A percentile compares a stretch with the other conserved stretches of the same genome.
phyloP scores from a whole-genome alignment of 768 basidiomycete genomes.

The Postia placenta region DNA sequence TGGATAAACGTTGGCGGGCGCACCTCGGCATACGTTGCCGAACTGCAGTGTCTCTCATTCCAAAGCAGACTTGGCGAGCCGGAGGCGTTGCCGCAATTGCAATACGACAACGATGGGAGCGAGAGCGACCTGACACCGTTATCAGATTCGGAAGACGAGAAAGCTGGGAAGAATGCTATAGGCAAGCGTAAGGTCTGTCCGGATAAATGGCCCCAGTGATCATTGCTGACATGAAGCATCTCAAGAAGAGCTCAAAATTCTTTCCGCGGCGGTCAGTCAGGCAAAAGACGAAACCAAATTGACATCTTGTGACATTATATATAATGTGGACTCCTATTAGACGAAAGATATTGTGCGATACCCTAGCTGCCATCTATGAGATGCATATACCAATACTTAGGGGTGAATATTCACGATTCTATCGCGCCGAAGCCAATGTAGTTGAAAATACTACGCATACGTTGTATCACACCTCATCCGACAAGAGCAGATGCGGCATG shows the following conservation, averaged over 20 bases:
- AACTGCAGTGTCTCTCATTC: constrained; percentile 41
- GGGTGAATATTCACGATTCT: too few species aligned
- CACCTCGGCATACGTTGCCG: constrained; percentile 65
- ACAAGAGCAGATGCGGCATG: too few species aligned
- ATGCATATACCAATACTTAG: too few species aligned
- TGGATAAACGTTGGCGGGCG: constrained; percentile 74
- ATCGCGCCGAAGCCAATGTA: too few species aligned
- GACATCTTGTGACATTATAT: too few species aligned
- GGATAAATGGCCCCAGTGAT: not conserved
- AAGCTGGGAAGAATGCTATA: constrained; percentile 7
- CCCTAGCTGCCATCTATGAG: too few species aligned
- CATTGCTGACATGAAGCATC: not conserved
- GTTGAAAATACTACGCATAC: too few species aligned
- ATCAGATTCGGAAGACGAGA: constrained; percentile 14
- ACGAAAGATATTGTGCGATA: too few species aligned
- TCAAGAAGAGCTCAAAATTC: not conserved
- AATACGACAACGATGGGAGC: constrained; percentile 5
- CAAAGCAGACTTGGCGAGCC: not conserved
- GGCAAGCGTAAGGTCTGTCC: constrained; percentile 16
- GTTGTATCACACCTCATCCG: too few species aligned
- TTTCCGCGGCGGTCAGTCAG: not conserved
- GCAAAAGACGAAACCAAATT: too few species aligned
- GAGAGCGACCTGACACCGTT: constrained; percentile 22
- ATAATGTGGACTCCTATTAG: too few species aligned
- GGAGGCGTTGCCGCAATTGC: not conserved